phyloP scores from a whole-genome alignment of 306 rosid genomes.

The Pueraria montana region DNA sequence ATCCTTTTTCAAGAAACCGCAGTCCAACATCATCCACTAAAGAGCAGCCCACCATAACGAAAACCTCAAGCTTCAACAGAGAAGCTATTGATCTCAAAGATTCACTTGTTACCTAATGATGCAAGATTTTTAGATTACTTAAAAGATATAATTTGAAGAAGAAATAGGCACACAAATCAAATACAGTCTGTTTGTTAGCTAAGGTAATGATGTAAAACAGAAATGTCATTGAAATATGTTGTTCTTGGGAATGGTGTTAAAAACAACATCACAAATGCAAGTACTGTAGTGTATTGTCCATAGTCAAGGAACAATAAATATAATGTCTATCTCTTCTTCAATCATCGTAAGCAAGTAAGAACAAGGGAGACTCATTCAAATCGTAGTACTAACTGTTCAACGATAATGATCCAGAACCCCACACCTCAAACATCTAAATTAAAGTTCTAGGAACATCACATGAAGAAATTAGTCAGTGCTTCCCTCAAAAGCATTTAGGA shows the following conservation, averaged over 20 bases:
- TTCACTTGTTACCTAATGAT: slow-evolving; percentile 62
- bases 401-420: slow-evolving; percentile 29
- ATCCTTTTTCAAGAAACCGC: slow-evolving; percentile 63
- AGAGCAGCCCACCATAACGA: slow-evolving; percentile 64
- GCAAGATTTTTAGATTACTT: slow-evolving; percentile 28
- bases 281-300: background rate
- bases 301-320: slow-evolving; percentile 32
- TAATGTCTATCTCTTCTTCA: slow-evolving; percentile 14
- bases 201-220: slow-evolving; percentile 14
- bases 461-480: slow-evolving; percentile 11
- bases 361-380: slow-evolving; percentile 5
- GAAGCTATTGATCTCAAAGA: slow-evolving; percentile 70
- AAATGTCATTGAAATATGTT: slow-evolving; percentile 10
- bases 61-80: slow-evolving; percentile 65
- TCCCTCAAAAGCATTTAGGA: slow-evolving; percentile 1
- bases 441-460: slow-evolving; percentile 10
- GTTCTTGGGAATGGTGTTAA: slow-evolving; percentile 22
- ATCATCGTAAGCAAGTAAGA: slow-evolving; percentile 18
- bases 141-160: slow-evolving; percentile 17
- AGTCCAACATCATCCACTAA: slow-evolving; percentile 68
- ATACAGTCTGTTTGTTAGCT: background rate
- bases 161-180: slow-evolving; percentile 14
- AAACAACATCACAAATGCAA: slow-evolving; percentile 17
- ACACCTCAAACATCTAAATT: slow-evolving; percentile 6
- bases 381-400: background rate